Conservation (phyloP, 352 stramenopile species). For the Phytopythium montanum region DNA sequence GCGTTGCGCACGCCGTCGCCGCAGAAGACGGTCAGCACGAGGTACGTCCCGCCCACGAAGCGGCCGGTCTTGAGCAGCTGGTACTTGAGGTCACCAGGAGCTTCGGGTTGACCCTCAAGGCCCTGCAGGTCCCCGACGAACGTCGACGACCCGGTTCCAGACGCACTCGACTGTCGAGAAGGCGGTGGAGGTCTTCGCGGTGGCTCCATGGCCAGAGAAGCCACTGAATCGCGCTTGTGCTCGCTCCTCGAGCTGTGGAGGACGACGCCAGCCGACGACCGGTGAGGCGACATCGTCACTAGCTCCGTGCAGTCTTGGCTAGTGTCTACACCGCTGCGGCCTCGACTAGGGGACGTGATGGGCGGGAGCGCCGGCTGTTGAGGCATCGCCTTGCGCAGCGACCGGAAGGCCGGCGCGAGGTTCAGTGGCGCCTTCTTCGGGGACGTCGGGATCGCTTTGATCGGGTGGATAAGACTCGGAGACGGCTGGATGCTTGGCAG, state of each 20-base stretch:
- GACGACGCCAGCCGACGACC: background rate
- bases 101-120: constrained; percentile 14
- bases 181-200: background rate
- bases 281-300: background rate
- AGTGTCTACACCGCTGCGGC: too few species aligned
- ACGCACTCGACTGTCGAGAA: constrained; percentile 8
- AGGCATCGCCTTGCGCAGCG: constrained; percentile 62
- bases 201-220: background rate
- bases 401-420: constrained; percentile 55
- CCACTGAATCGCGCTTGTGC: background rate
- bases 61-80: constrained; percentile 61
- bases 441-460: constrained; percentile 53
- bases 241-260: background rate
- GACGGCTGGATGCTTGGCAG: constrained; percentile 24
- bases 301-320: background rate
- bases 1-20: constrained; percentile 59
- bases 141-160: constrained; percentile 7
- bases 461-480: constrained; percentile 33
- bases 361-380: constrained; percentile 60
- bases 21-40: constrained; percentile 65
- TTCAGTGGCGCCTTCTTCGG: constrained; percentile 51
- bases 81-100: constrained; percentile 34
- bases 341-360: constrained; percentile 26
- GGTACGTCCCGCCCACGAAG: constrained; percentile 60
- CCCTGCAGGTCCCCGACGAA: constrained; percentile 37